Evolutionary conservation across 2,329 filamentous ascomycete genomes (phyloP).

Genomic region (Nigrospora sphaerica): DNA sequence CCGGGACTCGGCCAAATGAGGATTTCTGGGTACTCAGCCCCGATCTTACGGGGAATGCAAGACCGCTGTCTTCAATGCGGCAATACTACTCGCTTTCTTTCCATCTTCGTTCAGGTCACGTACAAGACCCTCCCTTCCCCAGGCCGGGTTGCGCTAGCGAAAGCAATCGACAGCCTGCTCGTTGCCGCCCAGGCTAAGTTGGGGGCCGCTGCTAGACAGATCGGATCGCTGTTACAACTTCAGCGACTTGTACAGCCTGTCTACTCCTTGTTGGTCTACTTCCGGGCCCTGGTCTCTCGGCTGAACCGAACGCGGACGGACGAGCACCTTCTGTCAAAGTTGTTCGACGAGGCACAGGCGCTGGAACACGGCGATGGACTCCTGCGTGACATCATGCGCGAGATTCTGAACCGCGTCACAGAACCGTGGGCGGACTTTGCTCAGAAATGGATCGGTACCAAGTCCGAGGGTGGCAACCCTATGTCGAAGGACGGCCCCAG

Average conservation of each 20-base stretch:
- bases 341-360: conserved; percentile 55
- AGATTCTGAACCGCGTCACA: conserved; percentile 57
- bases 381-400: conserved; percentile 57
- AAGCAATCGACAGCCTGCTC: conserved; percentile 39
- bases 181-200: conserved; percentile 42
- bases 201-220: conserved; percentile 30
- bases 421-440: conserved; percentile 61
- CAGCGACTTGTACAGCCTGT: conserved; percentile 41
- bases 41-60: conserved; percentile 39
- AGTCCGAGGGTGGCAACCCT: conserved; percentile 46
- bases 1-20: conserved; percentile 38
- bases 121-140: conserved; percentile 37
- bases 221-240: conserved; percentile 44
- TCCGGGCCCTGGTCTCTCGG: conserved; percentile 42
- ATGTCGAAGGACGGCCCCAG: conserved; percentile 40
- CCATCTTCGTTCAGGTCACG: conserved; percentile 36
- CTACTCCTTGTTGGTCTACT: conserved; percentile 40
- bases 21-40: conserved; percentile 48
- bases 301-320: conserved; percentile 41
- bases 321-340: conserved; percentile 52
- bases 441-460: conserved; percentile 69
- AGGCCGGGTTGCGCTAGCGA: conserved; percentile 44
- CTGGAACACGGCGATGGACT: conserved; percentile 57
- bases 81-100: conserved; percentile 37
- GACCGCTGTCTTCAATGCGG: conserved; percentile 39